Conservation (phyloP, 2,329 filamentous ascomycete species). For the Polytolypa hystricis region DNA sequence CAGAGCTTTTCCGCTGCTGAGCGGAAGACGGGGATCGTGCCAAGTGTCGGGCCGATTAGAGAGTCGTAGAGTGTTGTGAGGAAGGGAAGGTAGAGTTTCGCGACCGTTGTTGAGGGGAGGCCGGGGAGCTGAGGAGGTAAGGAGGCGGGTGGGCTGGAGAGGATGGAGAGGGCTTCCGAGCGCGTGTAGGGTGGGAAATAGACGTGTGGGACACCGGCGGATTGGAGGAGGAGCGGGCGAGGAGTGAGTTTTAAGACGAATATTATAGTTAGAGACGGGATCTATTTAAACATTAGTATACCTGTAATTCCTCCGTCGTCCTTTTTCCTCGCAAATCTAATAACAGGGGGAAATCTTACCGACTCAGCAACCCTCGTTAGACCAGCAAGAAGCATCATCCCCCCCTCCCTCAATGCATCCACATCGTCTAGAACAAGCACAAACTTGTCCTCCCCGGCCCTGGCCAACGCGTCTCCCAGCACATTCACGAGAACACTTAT, state of each 20-base stretch:
- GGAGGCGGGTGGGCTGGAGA: constrained; percentile 51
- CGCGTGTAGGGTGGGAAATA: constrained; percentile 79
- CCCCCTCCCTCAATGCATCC: constrained; percentile 70
- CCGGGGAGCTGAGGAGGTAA: constrained; percentile 31
- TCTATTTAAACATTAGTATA: constrained; percentile 38
- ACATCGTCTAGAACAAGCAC: constrained; percentile 81
- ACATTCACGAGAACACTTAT: constrained; percentile 65
- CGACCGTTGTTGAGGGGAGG: constrained; percentile 18
- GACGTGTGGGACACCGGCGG: constrained; percentile 61
- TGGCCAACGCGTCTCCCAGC: constrained; percentile 39
- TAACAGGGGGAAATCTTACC: constrained; percentile 49
- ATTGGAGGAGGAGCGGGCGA: constrained; percentile 57
- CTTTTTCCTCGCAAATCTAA: too few relatives aligned
- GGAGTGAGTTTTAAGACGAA: constrained; percentile 63
- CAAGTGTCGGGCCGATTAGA: constrained; percentile 65
- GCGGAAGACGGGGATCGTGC: constrained; percentile 64
- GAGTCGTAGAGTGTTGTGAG: constrained; percentile 78
- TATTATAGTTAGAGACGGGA: constrained; percentile 64
- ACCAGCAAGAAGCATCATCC: constrained; percentile 66
- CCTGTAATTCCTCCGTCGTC: background rate
- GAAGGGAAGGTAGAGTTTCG: constrained; percentile 52
- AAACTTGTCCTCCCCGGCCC: constrained; percentile 42
- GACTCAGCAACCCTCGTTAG: constrained; percentile 71
- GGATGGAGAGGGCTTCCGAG: constrained; percentile 64
- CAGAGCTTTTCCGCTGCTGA: constrained; percentile 65